Evolutionary conservation across 768 basidiomycete genomes (phyloP).

Genomic region (Psilocybe sp.): DNA sequence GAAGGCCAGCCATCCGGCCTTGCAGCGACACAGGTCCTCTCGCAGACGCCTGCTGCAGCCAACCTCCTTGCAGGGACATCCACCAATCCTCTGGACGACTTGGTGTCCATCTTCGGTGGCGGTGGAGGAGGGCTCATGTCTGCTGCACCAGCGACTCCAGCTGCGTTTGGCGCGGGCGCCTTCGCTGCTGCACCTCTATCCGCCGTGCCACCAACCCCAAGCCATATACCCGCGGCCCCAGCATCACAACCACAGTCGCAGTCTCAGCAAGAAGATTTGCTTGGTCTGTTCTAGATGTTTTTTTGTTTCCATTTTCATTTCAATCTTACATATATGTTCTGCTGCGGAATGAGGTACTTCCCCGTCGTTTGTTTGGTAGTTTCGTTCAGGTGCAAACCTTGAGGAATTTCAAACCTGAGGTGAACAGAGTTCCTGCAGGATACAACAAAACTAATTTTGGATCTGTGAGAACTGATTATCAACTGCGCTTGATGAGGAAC

Average conservation of each 20-base stretch:
- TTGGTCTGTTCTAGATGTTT: slow-evolving; percentile 45
- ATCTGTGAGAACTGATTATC: no score
- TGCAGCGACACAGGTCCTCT: slow-evolving; percentile 72
- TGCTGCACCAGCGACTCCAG: slow-evolving; percentile 15
- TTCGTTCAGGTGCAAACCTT: neutral
- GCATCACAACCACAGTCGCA: slow-evolving; percentile 20
- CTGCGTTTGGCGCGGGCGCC: slow-evolving; percentile 11
- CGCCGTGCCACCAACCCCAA: slow-evolving; percentile 29
- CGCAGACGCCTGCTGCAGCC: slow-evolving; percentile 70
- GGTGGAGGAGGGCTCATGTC: slow-evolving; percentile 27
- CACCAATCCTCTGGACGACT: slow-evolving; percentile 86
- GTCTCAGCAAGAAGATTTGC: slow-evolving; percentile 43
- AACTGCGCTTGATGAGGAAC: no score
- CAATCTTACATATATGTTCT: slow-evolving; percentile 8
- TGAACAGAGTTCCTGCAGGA: no score
- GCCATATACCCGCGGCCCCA: slow-evolving; percentile 12
- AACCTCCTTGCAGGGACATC: slow-evolving; percentile 78
- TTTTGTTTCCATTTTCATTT: neutral
- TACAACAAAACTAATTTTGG: no score
- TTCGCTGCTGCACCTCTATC: slow-evolving; percentile 16
- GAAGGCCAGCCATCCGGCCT: slow-evolving; percentile 72
- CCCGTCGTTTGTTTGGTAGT: neutral
- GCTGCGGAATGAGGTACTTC: neutral
- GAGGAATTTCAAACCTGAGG: no score
- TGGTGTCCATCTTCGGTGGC: slow-evolving; percentile 87